These are phyloP conservation scores for Mycena epipterygia DNA, from an alignment of 768 basidiomycete species.

Conservation along the genomic window DNA sequence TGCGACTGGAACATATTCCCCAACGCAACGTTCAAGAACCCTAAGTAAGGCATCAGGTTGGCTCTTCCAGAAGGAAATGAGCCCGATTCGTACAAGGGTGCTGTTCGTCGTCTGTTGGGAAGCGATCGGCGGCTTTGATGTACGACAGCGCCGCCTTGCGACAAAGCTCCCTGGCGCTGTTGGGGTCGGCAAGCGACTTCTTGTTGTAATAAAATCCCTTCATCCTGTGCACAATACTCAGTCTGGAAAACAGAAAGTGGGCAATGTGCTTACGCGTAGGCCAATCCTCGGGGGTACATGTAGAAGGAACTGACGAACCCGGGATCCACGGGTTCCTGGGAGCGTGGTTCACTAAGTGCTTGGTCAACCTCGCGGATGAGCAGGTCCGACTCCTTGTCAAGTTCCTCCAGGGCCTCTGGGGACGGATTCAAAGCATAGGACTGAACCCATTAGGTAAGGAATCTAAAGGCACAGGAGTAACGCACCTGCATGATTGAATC, in stretches of 20 bases:
- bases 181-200: background rate
- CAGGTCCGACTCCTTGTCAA: slow-evolving; percentile 29
- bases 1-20: slow-evolving; percentile 10
- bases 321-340: slow-evolving; percentile 18
- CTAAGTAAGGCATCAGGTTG: background rate
- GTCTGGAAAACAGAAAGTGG: background rate
- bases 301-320: slow-evolving; percentile 35
- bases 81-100: slow-evolving; percentile 25
- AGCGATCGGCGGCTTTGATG: slow-evolving; percentile 26
- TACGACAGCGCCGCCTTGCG: slow-evolving; percentile 32
- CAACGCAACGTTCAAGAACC: slow-evolving; percentile 17
- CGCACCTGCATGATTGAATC: slow-evolving; percentile 37
- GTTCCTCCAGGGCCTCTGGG: slow-evolving; percentile 14
- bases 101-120: slow-evolving; percentile 38
- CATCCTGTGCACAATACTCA: slow-evolving; percentile 14
- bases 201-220: slow-evolving; percentile 30
- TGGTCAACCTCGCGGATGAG: slow-evolving; percentile 30
- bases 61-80: background rate
- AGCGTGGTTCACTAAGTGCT: slow-evolving; percentile 6
- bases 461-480: background rate
- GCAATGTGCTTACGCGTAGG: slow-evolving; percentile 30
- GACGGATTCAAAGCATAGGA: background rate
- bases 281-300: slow-evolving; percentile 30
- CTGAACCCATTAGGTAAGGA: background rate
- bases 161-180: background rate